A percentile compares a stretch with the other conserved stretches of the same genome.
Conservation (phyloP, 495 filamentous ascomycete species). For the Achaetomiella virescens region DNA sequence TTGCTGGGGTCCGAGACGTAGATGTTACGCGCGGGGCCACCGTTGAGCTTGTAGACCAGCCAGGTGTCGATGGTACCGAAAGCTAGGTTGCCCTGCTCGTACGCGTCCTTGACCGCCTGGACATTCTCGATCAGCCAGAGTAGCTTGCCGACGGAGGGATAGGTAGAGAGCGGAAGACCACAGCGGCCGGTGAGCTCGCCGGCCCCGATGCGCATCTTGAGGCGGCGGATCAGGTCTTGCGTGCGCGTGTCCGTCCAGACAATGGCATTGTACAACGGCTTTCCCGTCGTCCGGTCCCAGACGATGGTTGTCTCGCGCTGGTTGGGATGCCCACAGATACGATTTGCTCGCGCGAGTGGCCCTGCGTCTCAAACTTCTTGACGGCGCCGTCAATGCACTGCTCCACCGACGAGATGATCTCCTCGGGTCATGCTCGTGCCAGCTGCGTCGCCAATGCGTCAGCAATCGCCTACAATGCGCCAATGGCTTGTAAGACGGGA, state of each 20-base stretch:
- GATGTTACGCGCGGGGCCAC: constrained; percentile 52
- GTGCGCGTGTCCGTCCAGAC: constrained; percentile 93
- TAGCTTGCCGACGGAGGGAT: constrained; percentile 83
- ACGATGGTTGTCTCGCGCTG: constrained; percentile 88
- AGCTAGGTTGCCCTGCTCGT: constrained; percentile 71
- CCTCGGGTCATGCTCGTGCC: constrained; percentile 86
- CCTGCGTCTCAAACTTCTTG: constrained; percentile 61
- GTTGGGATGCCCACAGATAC: constrained; percentile 82
- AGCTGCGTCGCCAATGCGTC: constrained; percentile 43
- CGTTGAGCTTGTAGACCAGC: constrained; percentile 86
- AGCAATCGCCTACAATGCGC: constrained; percentile 4
- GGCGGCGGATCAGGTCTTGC: constrained; percentile 64
- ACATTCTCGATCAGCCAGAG: constrained; percentile 76
- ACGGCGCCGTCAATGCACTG: constrained; percentile 79
- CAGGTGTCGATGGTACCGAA: constrained; percentile 91
- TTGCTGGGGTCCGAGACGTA: constrained; percentile 88
- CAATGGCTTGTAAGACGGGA: constrained; percentile 1
- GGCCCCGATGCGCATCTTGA: constrained; percentile 61
- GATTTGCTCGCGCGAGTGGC: constrained; percentile 64
- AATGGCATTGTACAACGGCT: constrained; percentile 81
- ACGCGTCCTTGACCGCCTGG: constrained; percentile 62
- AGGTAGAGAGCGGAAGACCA: constrained; percentile 85
- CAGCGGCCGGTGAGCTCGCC: constrained; percentile 68
- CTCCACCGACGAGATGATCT: constrained; percentile 73
- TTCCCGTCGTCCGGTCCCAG: constrained; percentile 81